Evolutionary conservation across 371 early-diverging fungal genomes (phyloP).

Genomic region (Vairimorpha necatrix): DNA sequence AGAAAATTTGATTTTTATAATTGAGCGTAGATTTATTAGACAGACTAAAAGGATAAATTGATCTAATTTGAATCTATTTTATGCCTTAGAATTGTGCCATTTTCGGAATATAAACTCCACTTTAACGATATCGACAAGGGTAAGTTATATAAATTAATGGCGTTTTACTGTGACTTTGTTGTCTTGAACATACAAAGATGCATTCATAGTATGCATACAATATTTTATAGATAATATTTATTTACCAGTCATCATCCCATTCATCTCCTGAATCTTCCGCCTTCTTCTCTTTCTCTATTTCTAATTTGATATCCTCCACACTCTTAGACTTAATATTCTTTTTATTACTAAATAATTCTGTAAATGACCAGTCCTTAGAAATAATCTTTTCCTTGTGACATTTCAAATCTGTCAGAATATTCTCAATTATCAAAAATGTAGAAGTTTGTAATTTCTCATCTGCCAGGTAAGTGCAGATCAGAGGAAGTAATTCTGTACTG

Average conservation of each 20-base stretch:
- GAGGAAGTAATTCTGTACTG: conserved; percentile 42
- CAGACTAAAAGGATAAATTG: no score
- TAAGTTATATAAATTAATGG: no score
- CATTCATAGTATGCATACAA: not conserved
- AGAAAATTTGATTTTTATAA: no score
- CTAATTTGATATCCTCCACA: not conserved
- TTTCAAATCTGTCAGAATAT: conserved; percentile 40
- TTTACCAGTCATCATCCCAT: conserved; percentile 40
- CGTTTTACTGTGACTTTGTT: no score
- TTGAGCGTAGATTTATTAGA: no score
- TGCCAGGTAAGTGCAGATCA: conserved; percentile 38
- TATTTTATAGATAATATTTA: not conserved
- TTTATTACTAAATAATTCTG: conserved; percentile 32
- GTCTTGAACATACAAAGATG: no score
- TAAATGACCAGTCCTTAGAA: conserved; percentile 46
- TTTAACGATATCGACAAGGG: no score
- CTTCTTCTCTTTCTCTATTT: conserved; percentile 12
- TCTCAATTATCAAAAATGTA: conserved; percentile 51
- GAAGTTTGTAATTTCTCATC: conserved; percentile 40
- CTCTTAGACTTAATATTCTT: conserved; percentile 3
- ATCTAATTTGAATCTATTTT: no score
- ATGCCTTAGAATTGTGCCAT: no score
- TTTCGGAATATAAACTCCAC: no score
- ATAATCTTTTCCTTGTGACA: conserved; percentile 42
- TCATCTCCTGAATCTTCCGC: conserved; percentile 1